Percentiles rank a stretch among this genome's conserved stretches.
Conservation (phyloP, 176 grass and related monocot species). For the Ensete ventricosum region DNA sequence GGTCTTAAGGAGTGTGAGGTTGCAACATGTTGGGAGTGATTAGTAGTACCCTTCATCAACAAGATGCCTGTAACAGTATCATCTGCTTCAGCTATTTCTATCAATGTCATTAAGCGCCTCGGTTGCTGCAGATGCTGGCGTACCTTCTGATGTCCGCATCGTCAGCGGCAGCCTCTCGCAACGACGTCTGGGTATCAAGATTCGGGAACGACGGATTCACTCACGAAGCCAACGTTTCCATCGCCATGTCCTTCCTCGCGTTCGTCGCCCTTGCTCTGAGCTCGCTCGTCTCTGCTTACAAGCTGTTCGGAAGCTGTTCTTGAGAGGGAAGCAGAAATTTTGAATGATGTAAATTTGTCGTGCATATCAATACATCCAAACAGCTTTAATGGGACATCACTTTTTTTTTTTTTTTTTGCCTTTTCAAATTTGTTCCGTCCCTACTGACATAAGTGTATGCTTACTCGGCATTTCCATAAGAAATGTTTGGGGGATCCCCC, state of each 20-base stretch:
- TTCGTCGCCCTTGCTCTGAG: slow-evolving; percentile 57
- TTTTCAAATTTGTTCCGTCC: not conserved
- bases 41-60: not conserved
- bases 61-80: not conserved
- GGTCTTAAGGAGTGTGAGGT: too few species aligned
- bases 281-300: slow-evolving; percentile 73
- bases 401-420: not conserved
- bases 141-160: slow-evolving; percentile 90
- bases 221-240: slow-evolving; percentile 48
- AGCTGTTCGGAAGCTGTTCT: slow-evolving; percentile 43
- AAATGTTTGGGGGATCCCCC: too few species aligned
- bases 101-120: not conserved
- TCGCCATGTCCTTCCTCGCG: slow-evolving; percentile 67
- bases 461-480: too few species aligned
- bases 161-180: slow-evolving; percentile 69
- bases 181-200: slow-evolving; percentile 71
- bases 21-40: too few species aligned
- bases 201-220: slow-evolving; percentile 78
- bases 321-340: not conserved
- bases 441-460: too few species aligned
- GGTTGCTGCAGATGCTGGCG: slow-evolving; percentile 52
- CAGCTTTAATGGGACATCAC: not conserved
- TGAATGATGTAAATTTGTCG: slow-evolving; percentile 8
- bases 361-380: slow-evolving; percentile 5
- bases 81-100: not conserved